Evolutionary conservation across 139 green algal species (phyloP), one percentile per base, ranked within the genome.

Genomic region (Chlamydomonas eustigma): DNA sequence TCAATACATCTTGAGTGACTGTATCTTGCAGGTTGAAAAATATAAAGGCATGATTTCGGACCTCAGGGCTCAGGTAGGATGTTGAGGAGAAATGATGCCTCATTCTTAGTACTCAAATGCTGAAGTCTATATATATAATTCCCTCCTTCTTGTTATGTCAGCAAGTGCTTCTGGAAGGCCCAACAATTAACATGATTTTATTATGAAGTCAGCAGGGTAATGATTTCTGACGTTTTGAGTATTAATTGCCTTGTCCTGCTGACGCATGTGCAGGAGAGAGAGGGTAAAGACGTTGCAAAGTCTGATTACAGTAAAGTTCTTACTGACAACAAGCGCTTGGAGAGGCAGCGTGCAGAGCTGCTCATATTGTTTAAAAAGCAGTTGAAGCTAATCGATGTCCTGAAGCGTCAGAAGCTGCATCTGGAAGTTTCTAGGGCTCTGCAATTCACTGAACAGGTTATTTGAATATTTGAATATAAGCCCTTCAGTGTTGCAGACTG

Each of bases 341-440:
- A 93, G 77, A 84, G 87, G 31, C 92, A 97, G 78, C 90, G 89
- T 51, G 69, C 69, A 1, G 91, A 95, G 85, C 86, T 82, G 35
- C 44, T 94, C 24, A 76, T 85, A 32, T 91, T 88, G 6, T 91
- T 97, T 79, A 89, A 88, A 69, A 97, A 97, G 83, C 91, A 95
- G 81, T 71, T 91, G 12, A 91, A 90, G 78, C 87, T 97, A 18
- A 90, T 97, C 4, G 92, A 97, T 74, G 87, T 97, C 36, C 85
- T 97, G 32, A 92, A 91, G 77, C 76, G 85, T 32, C 92, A 97
- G 35, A 83, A 83, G 70, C 76, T 93, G 39, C 90, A 95, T 76
- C 32, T 97, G 63, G 92, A 97, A 81, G 91, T 91, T 2, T 87
- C 89, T 4, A 76, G 86, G 3, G 65, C 88, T 67, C 79, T 97